Evolutionary conservation across 169 alveolate species (phyloP), one percentile per base, ranked within the genome.

Genomic region (Theileria orientalis): DNA sequence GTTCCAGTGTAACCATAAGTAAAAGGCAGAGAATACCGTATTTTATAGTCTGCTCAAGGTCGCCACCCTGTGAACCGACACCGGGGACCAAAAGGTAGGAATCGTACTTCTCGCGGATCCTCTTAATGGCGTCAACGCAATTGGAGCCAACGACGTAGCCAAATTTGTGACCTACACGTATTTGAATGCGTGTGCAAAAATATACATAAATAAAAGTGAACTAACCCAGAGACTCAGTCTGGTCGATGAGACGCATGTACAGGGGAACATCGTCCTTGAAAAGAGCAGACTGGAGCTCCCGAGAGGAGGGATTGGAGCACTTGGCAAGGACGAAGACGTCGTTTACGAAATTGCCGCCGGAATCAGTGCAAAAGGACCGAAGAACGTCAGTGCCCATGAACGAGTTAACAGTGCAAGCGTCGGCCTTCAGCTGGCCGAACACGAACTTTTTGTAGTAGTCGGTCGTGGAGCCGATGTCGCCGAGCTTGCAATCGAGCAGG

Each of bases 1-100:
- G 56, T 5, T 7, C 21, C n/a, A 5, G 5, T 11, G 23, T 7
- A 71, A 41, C 8, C 30, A 52, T 52, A n/a, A n/a, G n/a, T n/a
- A n/a, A n/a, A n/a, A n/a, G n/a, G n/a, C n/a, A n/a, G 19, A 44
- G 7, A 41, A 61, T 72, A 69, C 93, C 93, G 70, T 76, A 64
- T 41, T 47, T 76, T 46, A 89, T 49, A 11, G 83, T 74, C 56
- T 74, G 61, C 25, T 51, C 73, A 29, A 89, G 73, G 57, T 89
- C 91, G 11, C 92, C 93, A 41, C 88, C 88, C 85, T 89, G 93
- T 9, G 91, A 86, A 9, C 93, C 93, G 47, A 89, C 51, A 21
- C 93, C 93, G 27, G 93, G 93, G 66, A 84, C 66, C 51, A 89
- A 59, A 52, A 89, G 72, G 62, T 74, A 67, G 49, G 74, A 69